Base-by-base conservation (phyloP, 2,329 filamentous ascomycete genomes). In the Dothideomycetidae sp. region DNA sequence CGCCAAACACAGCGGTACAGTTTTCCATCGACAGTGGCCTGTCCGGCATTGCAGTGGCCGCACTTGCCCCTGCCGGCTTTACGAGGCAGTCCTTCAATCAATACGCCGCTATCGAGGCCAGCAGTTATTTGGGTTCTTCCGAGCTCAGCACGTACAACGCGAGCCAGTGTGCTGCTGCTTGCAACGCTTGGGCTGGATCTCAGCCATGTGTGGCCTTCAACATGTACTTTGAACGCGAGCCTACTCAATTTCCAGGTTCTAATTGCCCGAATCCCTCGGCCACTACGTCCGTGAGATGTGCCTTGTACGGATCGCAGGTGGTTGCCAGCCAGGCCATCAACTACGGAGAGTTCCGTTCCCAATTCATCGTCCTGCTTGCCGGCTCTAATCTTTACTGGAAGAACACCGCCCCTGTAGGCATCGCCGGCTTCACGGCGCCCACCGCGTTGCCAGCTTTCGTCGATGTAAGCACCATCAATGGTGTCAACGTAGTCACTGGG, bases 281-380 rank as follows among this genome's bases (percentile, higher is more conserved):
- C 12, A 29, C n/a, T 17, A 18, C 36, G 3, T 3, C n/a, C 2
- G 26, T 42, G 4, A 36, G 21, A 11, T 42, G 40, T 30, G 36
- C 37, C 2, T 23, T 42, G 4, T 42, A 33, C 15, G 36, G 36
- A 9, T 23, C 15, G n/a, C 11, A 5, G 3, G 33, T 42, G 3
- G 18, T 18, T n/a, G 18, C 36, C 3, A 41, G 43, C 2, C 43
- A 38, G 5, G 52, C 51, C 1, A 52, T 41, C 31, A 53, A 53
- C 44, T 39, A 36, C 9, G 51, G 51, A 14, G 36, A 50, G 13
- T 49, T 37, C 21, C 42, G 49, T 5, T 42, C 44, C 10, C 37
- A 49, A 11, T 53, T 53, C 36, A 42, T 52, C 15, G 44, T 49
- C n/a, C 48, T 50, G 34, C 51, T 53, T 17, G 31, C 37, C 12